phyloP scores from a whole-genome alignment of 371 early-diverging fungal genomes.

The Batkoa obscura region DNA sequence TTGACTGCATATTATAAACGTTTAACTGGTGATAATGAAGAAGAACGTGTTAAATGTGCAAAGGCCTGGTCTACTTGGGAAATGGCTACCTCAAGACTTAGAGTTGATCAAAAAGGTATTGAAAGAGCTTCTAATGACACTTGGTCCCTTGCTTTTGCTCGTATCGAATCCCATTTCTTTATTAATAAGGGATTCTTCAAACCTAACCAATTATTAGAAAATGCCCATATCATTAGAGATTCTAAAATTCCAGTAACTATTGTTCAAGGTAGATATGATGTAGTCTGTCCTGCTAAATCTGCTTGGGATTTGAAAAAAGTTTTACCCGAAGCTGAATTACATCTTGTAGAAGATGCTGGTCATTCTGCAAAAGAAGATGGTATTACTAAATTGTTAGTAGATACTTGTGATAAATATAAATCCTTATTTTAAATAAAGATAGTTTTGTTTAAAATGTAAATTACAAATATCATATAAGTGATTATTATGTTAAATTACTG shows the following conservation, averaged over 20 bases:
- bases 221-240: slow-evolving; percentile 26
- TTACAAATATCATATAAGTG: too few species aligned
- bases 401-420: slow-evolving; percentile 31
- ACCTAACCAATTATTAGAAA: slow-evolving; percentile 28
- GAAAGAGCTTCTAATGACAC: slow-evolving; percentile 27
- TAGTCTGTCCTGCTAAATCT: slow-evolving; percentile 33
- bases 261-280: slow-evolving; percentile 34
- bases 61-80: slow-evolving; percentile 42
- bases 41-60: slow-evolving; percentile 21
- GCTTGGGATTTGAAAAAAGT: slow-evolving; percentile 39
- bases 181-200: slow-evolving; percentile 44
- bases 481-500: too few species aligned
- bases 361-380: slow-evolving; percentile 35
- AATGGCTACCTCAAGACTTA: slow-evolving; percentile 25
- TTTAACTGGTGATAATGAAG: slow-evolving; percentile 24
- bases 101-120: slow-evolving; percentile 21
- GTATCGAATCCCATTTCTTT: slow-evolving; percentile 44
- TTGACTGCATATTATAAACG: slow-evolving; percentile 38
- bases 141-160: slow-evolving; percentile 41
- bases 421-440: too few species aligned
- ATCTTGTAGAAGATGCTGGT: slow-evolving; percentile 31
- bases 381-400: slow-evolving; percentile 22
- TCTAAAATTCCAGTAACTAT: slow-evolving; percentile 28
- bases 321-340: slow-evolving; percentile 40
- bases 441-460: too few species aligned